Evolutionary conservation across 257 asterid species (phyloP).

Genomic region (Nicotiana noctiflora): DNA sequence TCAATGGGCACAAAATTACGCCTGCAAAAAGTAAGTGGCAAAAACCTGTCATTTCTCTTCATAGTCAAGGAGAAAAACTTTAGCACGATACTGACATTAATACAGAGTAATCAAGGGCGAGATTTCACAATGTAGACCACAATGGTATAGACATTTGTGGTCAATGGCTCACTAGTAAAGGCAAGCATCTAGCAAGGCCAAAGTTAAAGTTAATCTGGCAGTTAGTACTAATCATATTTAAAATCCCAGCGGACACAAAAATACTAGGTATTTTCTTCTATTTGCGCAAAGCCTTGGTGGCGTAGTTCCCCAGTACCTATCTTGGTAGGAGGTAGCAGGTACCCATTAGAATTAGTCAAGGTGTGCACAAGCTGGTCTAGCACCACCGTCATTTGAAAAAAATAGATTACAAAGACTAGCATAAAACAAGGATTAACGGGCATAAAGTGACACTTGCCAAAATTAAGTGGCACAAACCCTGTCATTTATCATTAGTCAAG

Average conservation of each 20-base stretch:
- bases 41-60: not conserved
- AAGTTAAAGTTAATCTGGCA: not conserved
- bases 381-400: too few species aligned
- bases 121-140: not conserved
- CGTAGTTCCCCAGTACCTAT: not conserved
- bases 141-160: not conserved
- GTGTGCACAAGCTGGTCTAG: too few species aligned
- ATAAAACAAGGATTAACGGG: conserved; percentile 47
- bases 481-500: not conserved
- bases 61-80: not conserved
- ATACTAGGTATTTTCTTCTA: not conserved
- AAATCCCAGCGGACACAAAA: not conserved
- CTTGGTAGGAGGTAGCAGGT: not conserved
- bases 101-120: not conserved
- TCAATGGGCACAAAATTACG: conserved; percentile 53
- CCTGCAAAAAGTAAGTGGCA: conserved; percentile 39
- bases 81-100: not conserved
- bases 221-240: too few species aligned
- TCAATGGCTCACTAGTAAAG: not conserved
- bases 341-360: not conserved
- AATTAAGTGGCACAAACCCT: not conserved
- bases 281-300: not conserved
- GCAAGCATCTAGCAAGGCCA: not conserved
- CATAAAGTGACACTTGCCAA: conserved; percentile 62
- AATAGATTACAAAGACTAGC: not conserved